Evolutionary conservation across 768 basidiomycete genomes (phyloP), one percentile per base, ranked within the genome.

Genomic region (Tylopilus subfusipes): DNA sequence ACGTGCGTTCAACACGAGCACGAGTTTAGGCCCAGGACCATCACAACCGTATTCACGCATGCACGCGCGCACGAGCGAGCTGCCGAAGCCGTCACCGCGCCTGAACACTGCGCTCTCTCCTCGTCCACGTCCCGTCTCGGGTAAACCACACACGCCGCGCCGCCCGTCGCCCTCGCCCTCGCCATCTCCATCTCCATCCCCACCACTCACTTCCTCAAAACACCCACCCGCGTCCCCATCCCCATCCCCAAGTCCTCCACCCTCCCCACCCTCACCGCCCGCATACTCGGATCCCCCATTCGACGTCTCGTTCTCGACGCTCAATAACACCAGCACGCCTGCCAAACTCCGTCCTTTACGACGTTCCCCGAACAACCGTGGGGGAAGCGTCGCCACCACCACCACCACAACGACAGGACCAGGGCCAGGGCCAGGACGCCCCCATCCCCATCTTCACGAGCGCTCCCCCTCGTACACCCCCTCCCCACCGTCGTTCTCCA

Each of bases 261-360:
- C 56, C 0, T 46, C 57, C 1, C 55, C 63, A 2, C 55, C 63
- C 0, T 42, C 57, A 19, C 31, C 56, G 5, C 7, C 22, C n/a
- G 31, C 54, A 3, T 25, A 54, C 16, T 50, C 61, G 1, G 63
- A 67, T 12, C 27, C 58, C 7, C 54, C 50, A 2, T 65, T 67
- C 22, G 65, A 67, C 30, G 48, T 68, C 18, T 67, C 66, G 0
- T 67, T 67, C 36, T 65, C 66, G 10, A 54, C 54, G 13, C 34
- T 52, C 36, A 57, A 60, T n/a, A 68, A 68, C 7, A 61, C 67
- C 0, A 68, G 67, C 19, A 68, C 67, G 16, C 67, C 67, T 25
- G 66, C 64, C 5, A 68, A 70, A 43, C 54, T 58, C 10, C 65
- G 55, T 5, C 43, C 42, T 5, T 38, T n/a, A 33, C 45, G 55